Evolutionary conservation across 306 rosid species (phyloP), one percentile per base, ranked within the genome.

Genomic region (Rosa chinensis): DNA sequence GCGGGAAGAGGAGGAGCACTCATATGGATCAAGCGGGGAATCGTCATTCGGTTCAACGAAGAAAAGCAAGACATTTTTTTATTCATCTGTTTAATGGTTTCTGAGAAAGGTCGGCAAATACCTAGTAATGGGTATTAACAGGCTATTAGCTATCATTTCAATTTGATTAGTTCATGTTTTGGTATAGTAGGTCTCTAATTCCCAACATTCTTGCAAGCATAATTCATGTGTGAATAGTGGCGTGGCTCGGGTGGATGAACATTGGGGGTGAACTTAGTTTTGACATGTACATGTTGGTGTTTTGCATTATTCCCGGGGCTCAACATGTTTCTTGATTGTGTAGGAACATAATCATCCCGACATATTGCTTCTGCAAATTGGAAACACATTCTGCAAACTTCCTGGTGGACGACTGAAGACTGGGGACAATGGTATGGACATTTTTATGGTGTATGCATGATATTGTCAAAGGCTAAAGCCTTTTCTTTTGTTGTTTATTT

Each of bases 271-370:
- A 64, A 32, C 35, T 70, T 77, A 20, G 52, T 35, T 49, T 73
- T 64, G 14, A 68, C 37, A 4, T 56, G 32, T 47, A 14, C 42
- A 23, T 47, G 6, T 18, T 53, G 48, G 37, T 48, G 55, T 25
- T 44, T 66, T 71, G 12, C 79, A 52, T 48, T 80, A 39, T 78
- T 82, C 73, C 47, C 69, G 6, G 32, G 35, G 69, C 72, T 79
- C 74, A 76, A 68, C 61, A 44, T 5, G 16, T 48, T 74, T 37
- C 53, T 74, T 37, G 20, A 28, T 75, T 70, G 77, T 90, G 75
- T 85, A 96, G 99, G 98, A 96, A 74, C 99, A 96, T 79, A 93
- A 96, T 80, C 98, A 96, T 84, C 99, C 99, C 44, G 98, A 96
- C 84, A 93, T 96, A 76, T 98, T 96, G 73, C 98, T 96, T 70